Base-by-base conservation (phyloP, 2,329 filamentous ascomycete species). In the Aspergillus sp. region DNA sequence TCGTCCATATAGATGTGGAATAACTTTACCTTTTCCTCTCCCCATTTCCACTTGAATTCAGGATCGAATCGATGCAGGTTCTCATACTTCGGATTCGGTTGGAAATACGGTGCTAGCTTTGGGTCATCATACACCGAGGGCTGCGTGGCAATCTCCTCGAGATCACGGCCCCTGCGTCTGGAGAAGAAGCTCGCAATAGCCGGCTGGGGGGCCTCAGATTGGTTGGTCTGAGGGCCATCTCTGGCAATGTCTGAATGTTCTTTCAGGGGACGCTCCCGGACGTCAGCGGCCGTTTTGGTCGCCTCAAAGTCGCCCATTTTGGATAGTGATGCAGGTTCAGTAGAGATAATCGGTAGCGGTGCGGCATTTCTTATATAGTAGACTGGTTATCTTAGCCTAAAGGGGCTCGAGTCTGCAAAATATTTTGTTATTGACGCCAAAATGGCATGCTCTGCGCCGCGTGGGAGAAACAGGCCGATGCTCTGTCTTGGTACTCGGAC, bases 51-150 rank as follows among this genome's bases (percentile, higher is more conserved):
- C 60, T 69, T 58, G 31, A 55, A 64, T 8, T 53, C 51, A 1
- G 70, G 65, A 47, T 75, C 72, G 43, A 74, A 74, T 27, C 70
- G 66, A 45, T 70, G 66, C 24, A 77, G 64, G 60, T 80, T 78
- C 60, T 74, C 72, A 51, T 70, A 74, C 19, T 70, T 57, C 2
- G 65, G 55, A 33, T 64, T 64, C 1, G 71, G 72, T 31, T 63
- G 59, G 56, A 70, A 73, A 45, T 64, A 68, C 31, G 70, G 69
- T 9, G 71, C 74, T 1, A 75, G 64, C 8, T 73, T 65, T 0
- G 76, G 71, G 43, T 80, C 73, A 39, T 81, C 79, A 54, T 75
- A 81, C 3, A 81, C 78, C 27, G 65, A 67, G 11, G 62, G 59
- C 12, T 37, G 51, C 1, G 60, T 59, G 6, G 52, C 57, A 15